These are phyloP conservation scores for Tuber melanosporum DNA, from an alignment of 495 filamentous ascomycete species.

Conservation along the genomic window DNA sequence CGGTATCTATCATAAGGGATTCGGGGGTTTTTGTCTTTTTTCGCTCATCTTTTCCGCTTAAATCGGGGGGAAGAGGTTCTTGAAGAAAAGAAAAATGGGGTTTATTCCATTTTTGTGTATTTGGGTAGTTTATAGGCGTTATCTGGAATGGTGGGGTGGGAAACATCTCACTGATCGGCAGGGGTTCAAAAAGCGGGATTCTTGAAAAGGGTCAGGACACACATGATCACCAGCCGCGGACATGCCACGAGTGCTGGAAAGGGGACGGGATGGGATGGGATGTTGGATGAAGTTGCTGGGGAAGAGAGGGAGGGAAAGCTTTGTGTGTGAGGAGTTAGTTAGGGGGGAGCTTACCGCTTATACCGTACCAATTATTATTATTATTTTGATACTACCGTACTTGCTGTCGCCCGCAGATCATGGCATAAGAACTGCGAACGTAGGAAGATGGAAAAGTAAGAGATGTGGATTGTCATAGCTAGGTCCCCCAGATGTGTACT, in stretches of 20 bases:
- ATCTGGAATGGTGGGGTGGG: conserved; percentile 5
- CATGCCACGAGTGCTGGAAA: too few species aligned
- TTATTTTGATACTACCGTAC: background rate
- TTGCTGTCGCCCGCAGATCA: background rate
- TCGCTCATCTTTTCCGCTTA: background rate
- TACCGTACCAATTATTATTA: conserved; percentile 2
- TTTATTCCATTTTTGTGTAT: background rate
- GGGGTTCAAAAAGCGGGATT: conserved; percentile 7
- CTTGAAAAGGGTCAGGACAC: too few species aligned
- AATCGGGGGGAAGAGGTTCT: background rate
- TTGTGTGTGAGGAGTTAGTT: background rate
- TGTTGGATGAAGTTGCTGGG: too few species aligned
- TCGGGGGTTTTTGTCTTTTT: conserved; percentile 19
- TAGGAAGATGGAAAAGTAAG: background rate
- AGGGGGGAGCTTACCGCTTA: background rate
- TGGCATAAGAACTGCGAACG: background rate
- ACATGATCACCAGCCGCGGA: too few species aligned
- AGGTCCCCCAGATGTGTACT: background rate
- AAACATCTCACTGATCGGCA: conserved; percentile 17
- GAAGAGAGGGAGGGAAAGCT: background rate
- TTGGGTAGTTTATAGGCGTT: conserved; percentile 3
- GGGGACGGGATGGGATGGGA: background rate
- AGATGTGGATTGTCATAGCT: background rate
- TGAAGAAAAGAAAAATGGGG: conserved; percentile 16
- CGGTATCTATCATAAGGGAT: conserved; percentile 30